These are phyloP conservation scores for Bjerkandera adusta DNA, from an alignment of 1,284 basidiomycete genomes.

Conservation along the genomic window DNA sequence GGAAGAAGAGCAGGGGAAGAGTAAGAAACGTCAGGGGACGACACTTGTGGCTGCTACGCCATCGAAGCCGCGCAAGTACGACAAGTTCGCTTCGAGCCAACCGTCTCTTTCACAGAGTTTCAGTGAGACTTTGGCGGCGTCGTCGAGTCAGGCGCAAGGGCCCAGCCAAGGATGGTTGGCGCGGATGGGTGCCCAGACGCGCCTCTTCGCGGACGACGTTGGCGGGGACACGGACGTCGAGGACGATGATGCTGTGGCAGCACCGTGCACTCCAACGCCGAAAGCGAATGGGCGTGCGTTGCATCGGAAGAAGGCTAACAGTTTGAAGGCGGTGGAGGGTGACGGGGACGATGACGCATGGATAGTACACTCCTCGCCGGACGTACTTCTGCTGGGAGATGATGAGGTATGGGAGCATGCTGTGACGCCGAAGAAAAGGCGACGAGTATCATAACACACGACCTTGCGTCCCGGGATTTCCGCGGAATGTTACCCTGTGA, in stretches of 20 bases:
- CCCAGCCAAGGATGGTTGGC: too few relatives aligned
- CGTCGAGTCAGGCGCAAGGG: too few relatives aligned
- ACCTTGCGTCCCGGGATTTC: too few relatives aligned
- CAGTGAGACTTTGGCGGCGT: too few relatives aligned
- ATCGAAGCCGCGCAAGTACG: constrained; percentile 37
- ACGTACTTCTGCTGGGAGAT: constrained; percentile 8
- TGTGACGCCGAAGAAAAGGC: too few relatives aligned
- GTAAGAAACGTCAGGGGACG: constrained; percentile 33
- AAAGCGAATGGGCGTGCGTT: too few relatives aligned
- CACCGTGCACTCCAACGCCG: too few relatives aligned
- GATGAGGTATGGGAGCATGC: constrained; percentile 1
- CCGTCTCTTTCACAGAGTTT: neutral
- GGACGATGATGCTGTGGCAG: neutral
- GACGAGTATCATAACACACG: too few relatives aligned
- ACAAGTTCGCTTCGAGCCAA: too few relatives aligned
- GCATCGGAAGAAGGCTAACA: too few relatives aligned
- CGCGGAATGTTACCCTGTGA: too few relatives aligned
- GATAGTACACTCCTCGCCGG: constrained; percentile 12
- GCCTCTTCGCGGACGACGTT: neutral
- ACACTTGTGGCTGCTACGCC: constrained; percentile 62
- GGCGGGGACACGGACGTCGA: constrained; percentile 1
- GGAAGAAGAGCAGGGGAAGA: constrained; percentile 6
- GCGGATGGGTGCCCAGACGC: too few relatives aligned
- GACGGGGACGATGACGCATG: constrained; percentile 17
- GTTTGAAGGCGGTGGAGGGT: constrained; percentile 10